Base-by-base conservation (phyloP, 257 asterid genomes). In the Coffea canephora region DNA sequence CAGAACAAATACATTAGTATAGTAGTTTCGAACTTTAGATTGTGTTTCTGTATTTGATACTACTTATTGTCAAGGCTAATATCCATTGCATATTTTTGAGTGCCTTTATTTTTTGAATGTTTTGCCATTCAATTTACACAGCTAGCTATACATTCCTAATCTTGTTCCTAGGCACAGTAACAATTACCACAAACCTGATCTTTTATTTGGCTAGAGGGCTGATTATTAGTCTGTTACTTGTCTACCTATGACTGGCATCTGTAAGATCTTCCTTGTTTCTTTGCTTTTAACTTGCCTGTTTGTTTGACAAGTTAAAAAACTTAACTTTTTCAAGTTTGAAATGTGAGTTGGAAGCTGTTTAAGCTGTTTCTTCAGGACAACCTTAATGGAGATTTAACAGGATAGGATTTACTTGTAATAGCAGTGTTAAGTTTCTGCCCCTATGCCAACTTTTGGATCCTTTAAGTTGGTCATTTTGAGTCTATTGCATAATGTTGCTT, bases 401-500 rank as follows among this genome's bases (percentile, higher is more conserved):
- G 25, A 57, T 57, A 57, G 64, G 64, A 16, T 57, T 16, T 57
- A 57, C 13, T 62, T 62, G 34, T 62, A 62, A 62, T n/a, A 62
- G 31, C 68, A 62, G 34, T n/a, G 1, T 62, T 12, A 62, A n/a
- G 4, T 21, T 43, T 18, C 25, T 21, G 41, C 78, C 67, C 27
- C 14, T 59, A 19, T 71, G 55, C 39, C 0, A 27, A 41, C 45
- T 6, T 8, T 64, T 8, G 18, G 50, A 15, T 39, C 25, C 36
- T 8, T 69, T 36, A 34, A 69, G n/a, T 69, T 25, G 39, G 25
- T 18, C 23, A 46, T 78, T 72, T 41, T 27, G 46, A 45, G 16
- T 75, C 76, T 66, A 43, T 52, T 43, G 12, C 64, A 13, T 87
- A 66, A 86, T 79, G 73, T 49, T 59, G 76, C 81, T 82, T 77